Base-by-base conservation (phyloP, 805 yeast species). In the Schwanniomyces polymorphus region DNA sequence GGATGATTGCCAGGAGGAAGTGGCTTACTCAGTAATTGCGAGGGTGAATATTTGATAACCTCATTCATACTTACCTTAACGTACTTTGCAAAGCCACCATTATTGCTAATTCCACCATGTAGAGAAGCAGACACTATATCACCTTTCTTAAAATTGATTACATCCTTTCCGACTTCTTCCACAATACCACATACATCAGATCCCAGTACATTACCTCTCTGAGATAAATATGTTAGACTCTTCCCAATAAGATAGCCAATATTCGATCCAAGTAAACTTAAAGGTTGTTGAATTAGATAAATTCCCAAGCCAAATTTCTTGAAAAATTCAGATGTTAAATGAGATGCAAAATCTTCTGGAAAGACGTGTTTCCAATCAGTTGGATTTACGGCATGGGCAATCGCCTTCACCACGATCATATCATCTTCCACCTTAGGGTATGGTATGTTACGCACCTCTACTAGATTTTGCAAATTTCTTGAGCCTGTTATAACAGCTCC, bases 331-430 rank as follows among this genome's bases (percentile, higher is more conserved):
- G 67, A 57, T 5, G 55, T 41, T 5, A 62, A 61, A 38, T 54
- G 51, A 11, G 48, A 25, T 11, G 59, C 49, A 25, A 40, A 57
- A 39, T 3, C 2, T 6, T 53, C 11, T 68, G 57, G 42, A 47
- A 60, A 7, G 57, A 75, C 59, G 54, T 82, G 86, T 55, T 83
- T 82, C 83, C 84, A 82, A 56, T 85, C 90, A 3, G 85, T 79
- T 40, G 89, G 89, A 55, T 85, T 85, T 37, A 76, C 72, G 1
- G 85, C 87, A 44, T 63, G 75, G 10, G 85, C 80, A 17, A 61
- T 60, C 4, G 79, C 71, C 57, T 79, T 74, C 42, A 85, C 61
- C 14, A 83, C 62, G 8, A 84, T 55, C 52, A 74, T 68, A 27
- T 56, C 61, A 35, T 64, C 65, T 31, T 44, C 44, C 4, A 50